Base-by-base conservation (phyloP, 2,329 filamentous ascomycete genomes). In the Aspergillus costaricaensis region DNA sequence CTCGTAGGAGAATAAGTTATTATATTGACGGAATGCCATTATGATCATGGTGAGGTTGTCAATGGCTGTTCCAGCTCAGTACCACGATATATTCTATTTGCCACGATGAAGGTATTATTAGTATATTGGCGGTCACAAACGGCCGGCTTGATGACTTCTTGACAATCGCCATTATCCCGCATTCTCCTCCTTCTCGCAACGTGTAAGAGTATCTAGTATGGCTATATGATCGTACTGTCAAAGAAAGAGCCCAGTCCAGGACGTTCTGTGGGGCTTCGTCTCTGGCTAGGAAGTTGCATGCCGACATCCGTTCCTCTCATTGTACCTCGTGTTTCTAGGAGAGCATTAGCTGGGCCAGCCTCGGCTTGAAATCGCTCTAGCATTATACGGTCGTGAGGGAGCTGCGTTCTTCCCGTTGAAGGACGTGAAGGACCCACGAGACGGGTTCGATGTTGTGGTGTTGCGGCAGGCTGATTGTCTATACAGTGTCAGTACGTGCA, bases 371-470 rank as follows among this genome's bases (percentile, higher is more conserved):
- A 59, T 7, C 57, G 57, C 25, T 53, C 41, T 2, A 59, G 44
- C 57, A 59, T 53, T 15, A 41, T 41, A 12, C 51, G 51, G 21
- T 61, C 62, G 2, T 62, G 54, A 5, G 69, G 69, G 12, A 71
- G 60, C 4, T 59, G 59, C 5, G 69, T 65, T 14, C 61, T 27
- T 14, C 49, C 43, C 5, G 68, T 66, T 6, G 65, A 55, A 1
- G 60, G 61, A 21, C 66, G 66, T 32, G 60, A 30, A 6, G 55
- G 41, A 2, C 58, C 62, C 7, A 61, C 58, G n/a, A 72, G 67
- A 17, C 67, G 67, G 38, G 69, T 71, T 19, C 69, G 69, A 49
- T 72, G 70, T 41, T 68, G 66, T 1, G 59, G 63, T 15, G 61
- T 67, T 19, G 60, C 50, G n/a, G 21, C 21, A 25, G 51, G 32